A percentile compares a stretch with the other conserved stretches of the same genome.
Conservation (phyloP, 495 filamentous ascomycete genomes). For the Daldinia childiae region DNA sequence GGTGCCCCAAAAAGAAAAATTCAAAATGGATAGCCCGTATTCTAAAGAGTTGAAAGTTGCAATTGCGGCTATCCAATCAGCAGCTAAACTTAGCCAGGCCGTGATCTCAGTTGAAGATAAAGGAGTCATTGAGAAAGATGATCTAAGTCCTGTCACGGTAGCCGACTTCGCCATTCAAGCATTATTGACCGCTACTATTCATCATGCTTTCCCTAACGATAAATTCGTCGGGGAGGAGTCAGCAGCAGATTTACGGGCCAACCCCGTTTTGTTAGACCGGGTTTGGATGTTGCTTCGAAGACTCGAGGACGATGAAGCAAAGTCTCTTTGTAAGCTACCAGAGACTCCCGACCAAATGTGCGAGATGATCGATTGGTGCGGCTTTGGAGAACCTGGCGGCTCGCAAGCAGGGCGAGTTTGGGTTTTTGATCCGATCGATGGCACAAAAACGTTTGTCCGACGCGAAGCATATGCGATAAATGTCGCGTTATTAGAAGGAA, state of each 20-base stretch:
- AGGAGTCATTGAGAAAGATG: slow-evolving; percentile 60
- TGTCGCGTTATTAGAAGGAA: slow-evolving; percentile 52
- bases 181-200: slow-evolving; percentile 65
- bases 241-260: slow-evolving; percentile 60
- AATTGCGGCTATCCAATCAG: slow-evolving; percentile 46
- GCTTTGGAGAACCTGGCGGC: slow-evolving; percentile 52
- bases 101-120: slow-evolving; percentile 48
- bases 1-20: background rate
- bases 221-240: slow-evolving; percentile 71
- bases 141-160: slow-evolving; percentile 70
- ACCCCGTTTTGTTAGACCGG: slow-evolving; percentile 59
- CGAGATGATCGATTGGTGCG: slow-evolving; percentile 68
- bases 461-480: slow-evolving; percentile 69
- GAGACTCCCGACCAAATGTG: slow-evolving; percentile 65
- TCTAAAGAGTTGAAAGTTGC: slow-evolving; percentile 45
- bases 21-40: slow-evolving; percentile 51
- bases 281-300: slow-evolving; percentile 61
- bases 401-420: slow-evolving; percentile 58
- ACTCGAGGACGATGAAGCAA: slow-evolving; percentile 44
- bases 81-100: slow-evolving; percentile 52
- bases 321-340: slow-evolving; percentile 52
- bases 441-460: slow-evolving; percentile 71
- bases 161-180: slow-evolving; percentile 75
- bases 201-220: slow-evolving; percentile 64
- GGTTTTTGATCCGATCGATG: slow-evolving; percentile 79